These are phyloP conservation scores for Dioscorea cayenensis DNA, from an alignment of 116 monocot genomes.

Conservation along the genomic window DNA sequence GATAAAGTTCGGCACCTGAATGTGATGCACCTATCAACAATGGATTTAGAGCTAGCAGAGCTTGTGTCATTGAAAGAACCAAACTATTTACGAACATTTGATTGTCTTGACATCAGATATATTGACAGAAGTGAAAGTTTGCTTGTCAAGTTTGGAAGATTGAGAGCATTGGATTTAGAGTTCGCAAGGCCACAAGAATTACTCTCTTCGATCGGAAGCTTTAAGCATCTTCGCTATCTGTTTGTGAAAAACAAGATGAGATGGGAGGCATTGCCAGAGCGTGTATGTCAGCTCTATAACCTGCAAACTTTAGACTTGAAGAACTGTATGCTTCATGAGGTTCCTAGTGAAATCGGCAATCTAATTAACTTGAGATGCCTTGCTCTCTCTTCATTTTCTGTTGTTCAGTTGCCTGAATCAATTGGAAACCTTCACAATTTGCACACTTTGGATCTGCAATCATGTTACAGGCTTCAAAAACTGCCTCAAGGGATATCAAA, in stretches of 20 bases:
- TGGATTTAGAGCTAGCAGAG: background rate
- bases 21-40: background rate
- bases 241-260: background rate
- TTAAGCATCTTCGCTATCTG: background rate
- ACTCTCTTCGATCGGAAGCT: background rate
- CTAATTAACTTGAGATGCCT: background rate
- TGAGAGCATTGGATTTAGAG: background rate
- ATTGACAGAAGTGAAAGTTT: background rate
- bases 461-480: too few species aligned
- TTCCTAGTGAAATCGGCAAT: background rate
- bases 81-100: background rate
- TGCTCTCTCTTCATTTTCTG: background rate
- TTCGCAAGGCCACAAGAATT: background rate
- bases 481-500: too few species aligned
- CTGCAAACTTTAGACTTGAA: background rate
- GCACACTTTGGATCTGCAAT: too few species aligned
- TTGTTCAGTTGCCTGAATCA: background rate
- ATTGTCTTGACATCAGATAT: background rate
- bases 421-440: background rate
- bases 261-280: background rate
- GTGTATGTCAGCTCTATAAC: background rate
- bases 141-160: background rate
- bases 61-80: background rate
- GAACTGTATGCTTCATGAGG: background rate
- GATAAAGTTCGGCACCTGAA: background rate